These are phyloP conservation scores for Articulospora tetracladia DNA, from an alignment of 495 filamentous ascomycete genomes.

Conservation along the genomic window DNA sequence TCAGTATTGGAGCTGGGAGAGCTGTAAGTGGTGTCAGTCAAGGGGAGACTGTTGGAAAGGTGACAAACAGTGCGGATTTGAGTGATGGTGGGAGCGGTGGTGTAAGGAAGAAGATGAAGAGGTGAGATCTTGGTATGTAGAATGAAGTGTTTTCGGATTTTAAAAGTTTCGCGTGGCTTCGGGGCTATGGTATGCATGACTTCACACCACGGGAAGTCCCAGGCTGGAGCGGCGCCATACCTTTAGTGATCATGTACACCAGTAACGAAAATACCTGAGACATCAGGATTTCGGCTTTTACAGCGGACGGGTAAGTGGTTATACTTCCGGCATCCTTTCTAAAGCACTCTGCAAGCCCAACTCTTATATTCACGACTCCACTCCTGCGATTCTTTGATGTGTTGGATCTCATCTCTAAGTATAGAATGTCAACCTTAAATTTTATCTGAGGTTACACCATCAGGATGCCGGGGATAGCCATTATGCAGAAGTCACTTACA, in stretches of 20 bases:
- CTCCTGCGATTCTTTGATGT: no score
- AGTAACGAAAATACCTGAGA: no score
- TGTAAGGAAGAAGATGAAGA: not conserved
- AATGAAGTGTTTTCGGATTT: not conserved
- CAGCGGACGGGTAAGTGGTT: no score
- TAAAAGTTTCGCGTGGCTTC: not conserved
- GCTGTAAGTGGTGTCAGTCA: conserved; percentile 20
- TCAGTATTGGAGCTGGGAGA: conserved; percentile 19
- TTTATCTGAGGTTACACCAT: no score
- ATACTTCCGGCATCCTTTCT: no score
- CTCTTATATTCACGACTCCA: no score
- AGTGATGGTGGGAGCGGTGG: not conserved
- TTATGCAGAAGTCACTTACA: no score
- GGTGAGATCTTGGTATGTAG: not conserved
- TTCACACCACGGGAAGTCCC: not conserved
- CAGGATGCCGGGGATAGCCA: no score
- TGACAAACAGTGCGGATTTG: conserved; percentile 14
- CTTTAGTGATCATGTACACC: not conserved
- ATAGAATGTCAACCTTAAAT: no score
- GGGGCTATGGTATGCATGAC: not conserved
- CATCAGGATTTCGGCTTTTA: not conserved
- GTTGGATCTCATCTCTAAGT: no score
- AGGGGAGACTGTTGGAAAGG: conserved; percentile 15
- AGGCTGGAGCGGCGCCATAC: not conserved
- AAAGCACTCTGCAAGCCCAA: no score